phyloP scores from a whole-genome alignment of 2,329 filamentous ascomycete genomes.

The Polychaeton citri region DNA sequence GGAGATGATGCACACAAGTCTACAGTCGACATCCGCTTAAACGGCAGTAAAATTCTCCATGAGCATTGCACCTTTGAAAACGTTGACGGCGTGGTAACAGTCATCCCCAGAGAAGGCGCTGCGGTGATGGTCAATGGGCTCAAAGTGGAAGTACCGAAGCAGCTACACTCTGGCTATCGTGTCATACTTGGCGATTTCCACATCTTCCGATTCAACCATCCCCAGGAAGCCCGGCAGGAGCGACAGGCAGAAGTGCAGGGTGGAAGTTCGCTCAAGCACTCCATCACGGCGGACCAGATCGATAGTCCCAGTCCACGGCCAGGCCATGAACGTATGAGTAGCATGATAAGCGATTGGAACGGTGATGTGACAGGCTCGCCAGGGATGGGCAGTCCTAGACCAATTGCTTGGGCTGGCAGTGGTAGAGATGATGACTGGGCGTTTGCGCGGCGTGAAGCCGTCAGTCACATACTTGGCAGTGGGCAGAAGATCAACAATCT shows the following conservation, averaged over 20 bases:
- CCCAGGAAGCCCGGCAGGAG: slow-evolving; percentile 87
- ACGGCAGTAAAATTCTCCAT: slow-evolving; percentile 81
- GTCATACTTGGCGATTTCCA: slow-evolving; percentile 97
- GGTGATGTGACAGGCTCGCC: slow-evolving; percentile 52
- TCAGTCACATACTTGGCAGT: slow-evolving; percentile 72
- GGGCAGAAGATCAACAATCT: slow-evolving; percentile 85
- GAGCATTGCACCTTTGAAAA: slow-evolving; percentile 95
- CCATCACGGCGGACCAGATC: slow-evolving; percentile 51
- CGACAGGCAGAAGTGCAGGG: slow-evolving; percentile 53
- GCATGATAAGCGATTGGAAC: slow-evolving; percentile 61
- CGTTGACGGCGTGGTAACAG: slow-evolving; percentile 78
- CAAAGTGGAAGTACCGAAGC: slow-evolving; percentile 71
- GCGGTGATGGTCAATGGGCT: slow-evolving; percentile 97
- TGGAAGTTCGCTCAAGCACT: slow-evolving; percentile 70
- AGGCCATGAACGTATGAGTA: slow-evolving; percentile 57
- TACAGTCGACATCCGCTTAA: slow-evolving; percentile 79
- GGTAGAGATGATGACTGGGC: slow-evolving; percentile 88
- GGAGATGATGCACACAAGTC: slow-evolving; percentile 5
- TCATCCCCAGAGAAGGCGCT: slow-evolving; percentile 80
- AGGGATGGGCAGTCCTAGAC: slow-evolving; percentile 66
- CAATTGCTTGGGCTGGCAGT: slow-evolving; percentile 34
- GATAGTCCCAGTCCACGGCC: slow-evolving; percentile 45
- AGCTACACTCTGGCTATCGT: slow-evolving; percentile 81
- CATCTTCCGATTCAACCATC: slow-evolving; percentile 97
- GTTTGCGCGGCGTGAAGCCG: slow-evolving; percentile 84